Conservation (phyloP, 129 eudicot species). For the Lactuca saligna region DNA sequence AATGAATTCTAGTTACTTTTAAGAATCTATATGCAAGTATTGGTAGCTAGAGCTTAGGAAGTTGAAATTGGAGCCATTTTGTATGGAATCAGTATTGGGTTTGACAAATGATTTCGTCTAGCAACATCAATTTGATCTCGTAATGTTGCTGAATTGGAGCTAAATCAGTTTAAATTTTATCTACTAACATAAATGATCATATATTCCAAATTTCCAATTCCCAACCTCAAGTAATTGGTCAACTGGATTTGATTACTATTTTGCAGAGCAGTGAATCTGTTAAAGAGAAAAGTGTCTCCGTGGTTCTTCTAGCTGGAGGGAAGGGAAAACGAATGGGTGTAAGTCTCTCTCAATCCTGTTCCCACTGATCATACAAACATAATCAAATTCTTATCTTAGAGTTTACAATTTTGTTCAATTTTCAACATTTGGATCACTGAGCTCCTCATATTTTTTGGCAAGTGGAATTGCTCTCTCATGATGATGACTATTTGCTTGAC, state of each 20-base stretch:
- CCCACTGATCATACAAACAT: not conserved
- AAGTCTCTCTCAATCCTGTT: constrained; percentile 23
- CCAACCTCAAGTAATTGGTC: constrained; percentile 1
- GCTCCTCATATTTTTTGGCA: constrained; percentile 4
- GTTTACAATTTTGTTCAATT: constrained; percentile 1
- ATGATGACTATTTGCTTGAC: not conserved
- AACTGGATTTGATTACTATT: constrained; percentile 3
- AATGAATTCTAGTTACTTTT: not conserved
- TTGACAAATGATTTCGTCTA: not conserved
- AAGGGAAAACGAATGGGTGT: constrained; percentile 98
- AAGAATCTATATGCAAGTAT: not conserved
- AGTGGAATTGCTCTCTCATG: not conserved
- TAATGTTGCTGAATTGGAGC: constrained; percentile 1
- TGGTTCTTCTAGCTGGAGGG: constrained; percentile 96
- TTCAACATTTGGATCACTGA: not conserved
- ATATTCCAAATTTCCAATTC: constrained; percentile 9
- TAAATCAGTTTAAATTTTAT: not conserved
- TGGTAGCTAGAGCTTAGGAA: not conserved
- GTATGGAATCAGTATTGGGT: not conserved
- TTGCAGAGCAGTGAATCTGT: constrained; percentile 57
- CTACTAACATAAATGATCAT: not conserved
- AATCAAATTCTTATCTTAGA: not conserved
- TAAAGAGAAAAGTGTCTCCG: constrained; percentile 88
- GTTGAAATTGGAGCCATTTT: not conserved
- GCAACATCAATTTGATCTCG: not conserved